Base-by-base conservation (phyloP, 202 grass and related monocot species). In the Panicum hallii region DNA sequence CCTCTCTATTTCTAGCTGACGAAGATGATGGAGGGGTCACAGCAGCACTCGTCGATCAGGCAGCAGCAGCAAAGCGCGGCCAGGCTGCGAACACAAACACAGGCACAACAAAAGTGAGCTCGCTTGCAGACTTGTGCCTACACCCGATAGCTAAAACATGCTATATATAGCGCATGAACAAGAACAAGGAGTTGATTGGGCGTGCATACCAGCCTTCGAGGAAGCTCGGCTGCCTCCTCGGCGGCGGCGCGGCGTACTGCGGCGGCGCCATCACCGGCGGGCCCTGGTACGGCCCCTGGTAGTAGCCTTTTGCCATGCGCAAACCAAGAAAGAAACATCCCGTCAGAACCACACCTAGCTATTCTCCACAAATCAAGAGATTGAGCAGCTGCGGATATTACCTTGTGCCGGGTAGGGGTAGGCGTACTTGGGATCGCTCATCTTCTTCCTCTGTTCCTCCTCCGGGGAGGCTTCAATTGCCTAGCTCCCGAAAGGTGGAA, bases 61-160 rank as follows among this genome's bases (percentile, higher is more conserved):
- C 89, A 97, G 87, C 95, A 97, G 72, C 95, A 98, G 77, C 95
- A 98, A 3, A 98, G 85, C 67, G 92, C 95, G 49, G 95, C 95
- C 65, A 97, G 81, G 38, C 95, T 94, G 87, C 69, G 89, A 36
- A 17, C 36, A 19, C 5, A 61, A 11, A 73, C 2, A 70, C 4
- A 23, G 20, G 22, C 8, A n/a, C n/a, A n/a, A 23, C 47, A 26
- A 26, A 19, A 64, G 43, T 36, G 11, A 77, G 49, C n/a, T 7
- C 40, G 19, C 66, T 12, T 68, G 5, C 17, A 11, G 4, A n/a
- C 65, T 42, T n/a, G 36, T 41, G 34, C 47, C 12, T 48, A 48
- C 12, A 48, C 46, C 11, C 2, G 36, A 4, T 36, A 36, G 36
- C 36, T 36, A 36, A 36, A 36, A 36, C 36, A 36, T 36, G 36